Conservation (phyloP, 805 yeast genomes). For the Ascoidea asiatica region DNA sequence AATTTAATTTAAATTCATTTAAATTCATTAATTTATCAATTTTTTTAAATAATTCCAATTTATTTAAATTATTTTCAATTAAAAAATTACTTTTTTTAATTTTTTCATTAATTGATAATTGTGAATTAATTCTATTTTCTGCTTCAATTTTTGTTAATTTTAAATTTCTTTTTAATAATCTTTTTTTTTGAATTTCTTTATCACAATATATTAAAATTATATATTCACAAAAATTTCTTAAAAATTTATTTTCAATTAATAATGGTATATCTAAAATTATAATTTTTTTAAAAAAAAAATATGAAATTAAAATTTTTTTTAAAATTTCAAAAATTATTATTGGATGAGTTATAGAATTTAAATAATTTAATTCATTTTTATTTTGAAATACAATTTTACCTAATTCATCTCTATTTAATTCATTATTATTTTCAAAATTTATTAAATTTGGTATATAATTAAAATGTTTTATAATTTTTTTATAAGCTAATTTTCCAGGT, state of each 20-base stretch:
- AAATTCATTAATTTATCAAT: conserved; percentile 25
- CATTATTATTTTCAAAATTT: conserved; percentile 27
- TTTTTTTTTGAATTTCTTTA: conserved; percentile 39
- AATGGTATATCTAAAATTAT: conserved; percentile 85
- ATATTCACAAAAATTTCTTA: conserved; percentile 55
- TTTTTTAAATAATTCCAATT: conserved; percentile 28
- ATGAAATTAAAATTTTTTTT: conserved; percentile 39
- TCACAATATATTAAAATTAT: conserved; percentile 52
- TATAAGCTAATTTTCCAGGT: conserved; percentile 67
- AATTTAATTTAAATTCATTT: too few species aligned
- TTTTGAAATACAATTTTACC: conserved; percentile 73
- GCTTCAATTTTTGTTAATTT: conserved; percentile 57
- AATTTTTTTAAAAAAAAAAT: conserved; percentile 41
- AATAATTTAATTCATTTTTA: conserved; percentile 35
- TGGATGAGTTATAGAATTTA: conserved; percentile 80
- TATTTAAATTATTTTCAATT: conserved; percentile 43
- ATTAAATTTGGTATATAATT: conserved; percentile 13
- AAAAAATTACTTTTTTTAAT: conserved; percentile 48
- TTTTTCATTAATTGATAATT: conserved; percentile 53
- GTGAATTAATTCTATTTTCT: conserved; percentile 56
- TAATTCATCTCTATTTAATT: conserved; percentile 56
- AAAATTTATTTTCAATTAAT: conserved; percentile 67
- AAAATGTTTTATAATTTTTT: conserved; percentile 50
- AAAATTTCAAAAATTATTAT: conserved; percentile 57
- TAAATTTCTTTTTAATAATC: conserved; percentile 57